Evolutionary conservation across 2,329 filamentous ascomycete species (phyloP).

Genomic region (Verticillium nubilum): DNA sequence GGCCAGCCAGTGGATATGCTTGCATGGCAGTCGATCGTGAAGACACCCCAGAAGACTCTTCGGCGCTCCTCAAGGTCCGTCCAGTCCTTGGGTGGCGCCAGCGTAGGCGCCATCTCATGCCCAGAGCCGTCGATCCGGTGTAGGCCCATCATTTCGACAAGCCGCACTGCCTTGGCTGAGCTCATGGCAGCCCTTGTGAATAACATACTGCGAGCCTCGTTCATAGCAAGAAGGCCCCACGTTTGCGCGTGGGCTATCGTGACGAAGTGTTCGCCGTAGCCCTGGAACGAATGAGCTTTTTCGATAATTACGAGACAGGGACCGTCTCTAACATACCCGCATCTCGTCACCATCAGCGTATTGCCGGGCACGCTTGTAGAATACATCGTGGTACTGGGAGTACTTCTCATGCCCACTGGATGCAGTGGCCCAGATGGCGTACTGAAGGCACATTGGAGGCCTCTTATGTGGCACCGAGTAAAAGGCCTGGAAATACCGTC

Average conservation of each 20-base stretch:
- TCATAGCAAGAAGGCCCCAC: constrained; percentile 68
- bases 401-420: constrained; percentile 70
- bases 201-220: constrained; percentile 80
- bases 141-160: constrained; percentile 80
- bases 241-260: constrained; percentile 75
- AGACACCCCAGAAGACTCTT: constrained; percentile 80
- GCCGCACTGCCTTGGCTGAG: constrained; percentile 61
- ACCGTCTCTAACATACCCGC: constrained; percentile 42
- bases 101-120: constrained; percentile 64
- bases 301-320: not conserved
- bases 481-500: constrained; percentile 69
- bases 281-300: constrained; percentile 28
- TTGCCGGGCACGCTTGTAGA: constrained; percentile 76
- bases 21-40: constrained; percentile 77
- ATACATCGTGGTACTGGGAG: constrained; percentile 63
- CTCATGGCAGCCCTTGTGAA: constrained; percentile 87
- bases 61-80: constrained; percentile 71
- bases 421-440: constrained; percentile 82
- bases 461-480: constrained; percentile 67
- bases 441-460: constrained; percentile 77
- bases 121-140: constrained; percentile 66
- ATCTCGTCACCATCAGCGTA: constrained; percentile 83
- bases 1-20: constrained; percentile 91
- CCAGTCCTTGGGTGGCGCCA: constrained; percentile 73
- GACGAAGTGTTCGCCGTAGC: constrained; percentile 73